phyloP scores from a whole-genome alignment of 208 protist species.

The Endotrypanum monterogeii region DNA sequence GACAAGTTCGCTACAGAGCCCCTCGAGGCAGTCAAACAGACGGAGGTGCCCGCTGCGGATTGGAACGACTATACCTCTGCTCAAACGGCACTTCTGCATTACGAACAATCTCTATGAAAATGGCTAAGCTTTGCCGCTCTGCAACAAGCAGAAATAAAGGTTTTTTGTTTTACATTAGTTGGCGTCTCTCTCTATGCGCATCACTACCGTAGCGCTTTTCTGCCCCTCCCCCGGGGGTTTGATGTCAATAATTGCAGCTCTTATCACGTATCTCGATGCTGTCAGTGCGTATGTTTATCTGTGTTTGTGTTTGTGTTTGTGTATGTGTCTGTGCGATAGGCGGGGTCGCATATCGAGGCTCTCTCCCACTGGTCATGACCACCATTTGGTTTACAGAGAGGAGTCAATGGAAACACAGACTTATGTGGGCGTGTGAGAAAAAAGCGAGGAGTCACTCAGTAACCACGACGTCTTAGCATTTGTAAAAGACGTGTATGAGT shows the following conservation, averaged over 20 bases:
- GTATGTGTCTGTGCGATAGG: too few relatives aligned
- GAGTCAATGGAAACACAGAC: too few relatives aligned
- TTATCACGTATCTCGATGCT: neutral
- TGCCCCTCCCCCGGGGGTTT: neutral
- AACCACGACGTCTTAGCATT: too few relatives aligned
- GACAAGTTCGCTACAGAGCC: conserved; percentile 9
- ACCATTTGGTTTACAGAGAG: too few relatives aligned
- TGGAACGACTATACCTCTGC: conserved; percentile 25
- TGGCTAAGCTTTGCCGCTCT: neutral
- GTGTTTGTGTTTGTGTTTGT: too few relatives aligned
- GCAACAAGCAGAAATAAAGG: neutral
- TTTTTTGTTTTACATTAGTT: neutral
- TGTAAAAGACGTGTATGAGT: too few relatives aligned
- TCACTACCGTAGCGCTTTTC: neutral
- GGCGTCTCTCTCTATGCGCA: neutral
- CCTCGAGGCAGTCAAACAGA: neutral
- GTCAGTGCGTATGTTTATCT: too few relatives aligned
- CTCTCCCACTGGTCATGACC: too few relatives aligned
- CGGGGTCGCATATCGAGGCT: too few relatives aligned
- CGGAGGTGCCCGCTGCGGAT: conserved; percentile 1
- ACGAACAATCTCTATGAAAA: conserved; percentile 10
- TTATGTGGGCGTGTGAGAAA: too few relatives aligned
- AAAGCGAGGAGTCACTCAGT: too few relatives aligned
- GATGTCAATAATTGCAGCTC: too few relatives aligned
- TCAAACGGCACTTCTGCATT: conserved; percentile 19